Evolutionary conservation across 306 rosid genomes (phyloP).

Genomic region (Ceratonia siliqua): DNA sequence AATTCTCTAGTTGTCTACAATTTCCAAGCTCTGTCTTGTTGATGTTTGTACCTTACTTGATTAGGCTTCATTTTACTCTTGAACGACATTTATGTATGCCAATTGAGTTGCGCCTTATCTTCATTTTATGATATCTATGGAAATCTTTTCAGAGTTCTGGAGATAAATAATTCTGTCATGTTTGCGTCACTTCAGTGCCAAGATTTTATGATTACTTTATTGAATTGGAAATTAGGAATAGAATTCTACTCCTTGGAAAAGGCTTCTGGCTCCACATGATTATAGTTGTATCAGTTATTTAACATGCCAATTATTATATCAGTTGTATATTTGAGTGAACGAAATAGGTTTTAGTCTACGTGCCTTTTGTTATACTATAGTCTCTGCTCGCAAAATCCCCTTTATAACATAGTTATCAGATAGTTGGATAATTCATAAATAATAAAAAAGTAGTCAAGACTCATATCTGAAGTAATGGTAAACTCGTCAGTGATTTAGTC

Average conservation of each 20-base stretch:
- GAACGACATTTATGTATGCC: background rate
- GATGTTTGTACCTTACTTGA: background rate
- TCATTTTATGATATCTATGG: background rate
- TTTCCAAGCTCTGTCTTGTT: too few species aligned
- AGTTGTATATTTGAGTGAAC: background rate
- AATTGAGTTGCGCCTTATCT: background rate
- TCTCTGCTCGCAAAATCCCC: background rate
- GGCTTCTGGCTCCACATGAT: constrained; percentile 9
- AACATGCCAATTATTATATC: background rate
- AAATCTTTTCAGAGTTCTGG: background rate
- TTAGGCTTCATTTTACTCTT: background rate
- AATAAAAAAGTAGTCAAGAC: too few species aligned
- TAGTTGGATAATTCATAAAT: background rate
- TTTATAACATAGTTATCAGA: background rate
- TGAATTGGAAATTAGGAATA: background rate
- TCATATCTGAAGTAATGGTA: background rate
- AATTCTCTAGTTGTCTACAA: background rate
- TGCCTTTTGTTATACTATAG: background rate
- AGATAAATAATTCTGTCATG: background rate
- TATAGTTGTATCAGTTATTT: background rate
- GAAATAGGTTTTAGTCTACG: background rate
- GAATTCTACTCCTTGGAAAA: background rate
- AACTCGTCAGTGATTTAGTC: too few species aligned
- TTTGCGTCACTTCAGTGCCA: background rate
- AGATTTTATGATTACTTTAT: background rate